Conservation (phyloP, 2,329 filamentous ascomycete genomes). For the Parasarocladium wereldwijsianum region DNA sequence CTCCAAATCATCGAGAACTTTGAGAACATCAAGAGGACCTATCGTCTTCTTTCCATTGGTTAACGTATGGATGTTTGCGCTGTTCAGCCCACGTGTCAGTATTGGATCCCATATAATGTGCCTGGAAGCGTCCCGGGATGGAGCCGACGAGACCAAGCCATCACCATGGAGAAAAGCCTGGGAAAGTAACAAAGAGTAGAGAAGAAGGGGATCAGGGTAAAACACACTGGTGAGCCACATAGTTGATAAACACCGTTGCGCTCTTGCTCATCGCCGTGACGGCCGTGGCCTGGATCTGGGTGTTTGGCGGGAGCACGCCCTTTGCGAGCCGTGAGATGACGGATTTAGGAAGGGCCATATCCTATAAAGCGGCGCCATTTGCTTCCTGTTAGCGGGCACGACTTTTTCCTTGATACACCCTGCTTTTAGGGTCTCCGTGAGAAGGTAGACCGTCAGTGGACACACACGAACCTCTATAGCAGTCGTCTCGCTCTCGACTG, state of each 20-base stretch:
- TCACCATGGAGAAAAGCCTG: too few species aligned
- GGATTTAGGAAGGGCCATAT: slow-evolving; percentile 64
- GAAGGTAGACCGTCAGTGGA: too few species aligned
- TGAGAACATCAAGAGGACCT: slow-evolving; percentile 59
- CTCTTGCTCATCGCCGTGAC: slow-evolving; percentile 67
- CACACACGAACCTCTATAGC: slow-evolving; percentile 41
- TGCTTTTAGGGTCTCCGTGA: too few species aligned
- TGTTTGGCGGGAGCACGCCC: slow-evolving; percentile 65
- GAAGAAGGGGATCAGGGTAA: background rate
- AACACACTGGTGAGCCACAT: slow-evolving; percentile 59
- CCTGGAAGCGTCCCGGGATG: too few species aligned
- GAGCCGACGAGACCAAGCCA: too few species aligned
- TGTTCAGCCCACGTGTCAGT: too few species aligned
- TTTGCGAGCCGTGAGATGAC: slow-evolving; percentile 71
- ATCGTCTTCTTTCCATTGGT: slow-evolving; percentile 64
- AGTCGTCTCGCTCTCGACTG: slow-evolving; percentile 23
- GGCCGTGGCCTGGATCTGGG: slow-evolving; percentile 72
- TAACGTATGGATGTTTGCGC: slow-evolving; percentile 58
- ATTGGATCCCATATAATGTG: too few species aligned
- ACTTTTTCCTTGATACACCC: slow-evolving; percentile 1
- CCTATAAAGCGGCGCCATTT: slow-evolving; percentile 25
- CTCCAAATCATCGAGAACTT: slow-evolving; percentile 62
- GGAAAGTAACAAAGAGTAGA: background rate
- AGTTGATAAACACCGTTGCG: slow-evolving; percentile 72
- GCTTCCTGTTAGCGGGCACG: slow-evolving; percentile 2